Evolutionary conservation across 2,329 filamentous ascomycete genomes (phyloP).

Genomic region (Thelonectria olida): DNA sequence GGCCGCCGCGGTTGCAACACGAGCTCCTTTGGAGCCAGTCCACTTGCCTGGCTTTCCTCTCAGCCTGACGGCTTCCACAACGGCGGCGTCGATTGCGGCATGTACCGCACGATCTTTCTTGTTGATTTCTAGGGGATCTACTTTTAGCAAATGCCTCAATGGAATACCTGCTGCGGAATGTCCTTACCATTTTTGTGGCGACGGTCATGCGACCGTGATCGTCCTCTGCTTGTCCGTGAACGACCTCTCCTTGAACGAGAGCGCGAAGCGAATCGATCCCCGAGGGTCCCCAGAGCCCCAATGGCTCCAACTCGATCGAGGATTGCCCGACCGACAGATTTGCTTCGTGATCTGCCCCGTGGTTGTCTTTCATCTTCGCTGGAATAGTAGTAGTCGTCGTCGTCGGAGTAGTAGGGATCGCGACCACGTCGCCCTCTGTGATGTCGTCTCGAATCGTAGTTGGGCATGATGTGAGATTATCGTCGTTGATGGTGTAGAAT

Average conservation of each 20-base stretch:
- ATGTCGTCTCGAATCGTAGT: neutral
- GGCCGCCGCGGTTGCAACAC: constrained; percentile 51
- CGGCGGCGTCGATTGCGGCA: constrained; percentile 49
- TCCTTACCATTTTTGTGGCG: neutral
- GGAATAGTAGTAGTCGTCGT: neutral
- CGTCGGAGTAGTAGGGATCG: neutral
- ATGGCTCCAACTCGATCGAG: neutral
- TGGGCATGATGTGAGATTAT: neutral
- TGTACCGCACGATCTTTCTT: constrained; percentile 17
- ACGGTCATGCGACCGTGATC: neutral
- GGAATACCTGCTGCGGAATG: too few relatives aligned
- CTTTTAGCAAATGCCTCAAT: too few relatives aligned
- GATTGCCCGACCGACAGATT: neutral
- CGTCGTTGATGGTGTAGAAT: too few relatives aligned
- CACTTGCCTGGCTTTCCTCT: constrained; percentile 51
- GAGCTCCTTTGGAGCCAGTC: constrained; percentile 50
- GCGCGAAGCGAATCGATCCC: neutral
- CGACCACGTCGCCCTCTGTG: neutral
- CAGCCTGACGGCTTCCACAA: constrained; percentile 49
- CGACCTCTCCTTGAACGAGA: neutral
- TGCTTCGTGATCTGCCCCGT: neutral
- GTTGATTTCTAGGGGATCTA: neutral
- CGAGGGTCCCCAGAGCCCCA: neutral
- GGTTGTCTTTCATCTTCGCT: neutral
- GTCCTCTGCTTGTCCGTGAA: neutral